Base-by-base conservation (phyloP, 2,329 filamentous ascomycete species). In the Sclerotinia subarctica region DNA sequence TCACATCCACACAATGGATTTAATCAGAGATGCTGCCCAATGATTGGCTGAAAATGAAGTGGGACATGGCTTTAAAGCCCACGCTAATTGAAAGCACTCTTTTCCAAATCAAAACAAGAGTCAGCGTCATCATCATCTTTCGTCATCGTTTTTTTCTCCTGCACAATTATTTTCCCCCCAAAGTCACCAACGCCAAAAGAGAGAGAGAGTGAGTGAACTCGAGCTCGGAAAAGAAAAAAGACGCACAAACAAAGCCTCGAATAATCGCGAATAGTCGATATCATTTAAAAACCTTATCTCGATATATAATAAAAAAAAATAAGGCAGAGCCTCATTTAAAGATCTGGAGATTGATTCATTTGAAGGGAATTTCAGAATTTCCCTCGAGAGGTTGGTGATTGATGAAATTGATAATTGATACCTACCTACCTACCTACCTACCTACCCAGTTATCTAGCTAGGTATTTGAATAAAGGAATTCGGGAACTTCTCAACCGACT, bases 91-190 rank as follows among this genome's bases (percentile, higher is more conserved):
- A 7, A 56, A 3, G 53, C 19, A n/a, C 26, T 2, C 35, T 38
- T 10, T 21, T 29, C 10, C 24, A 59, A 59, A 59, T 59, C 35
- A 59, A 59, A 59, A 46, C 24, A 60, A 35, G 26, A 29, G 13
- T 57, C 53, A n/a, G n/a, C 29, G n/a, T 35, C 53, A 56, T 38
- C 53, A 56, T 38, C 53, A 56, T 56, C 44, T 62, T 62, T 62
- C 58, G 58, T 62, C 58, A 62, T 62, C 58, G 58, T 15, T 49
- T 38, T 49, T 19, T 24, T 13, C 19, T n/a, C 32, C 53, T 38
- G 7, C 21, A n/a, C 47, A n/a, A n/a, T 49, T 49, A n/a, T 49
- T 49, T n/a, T 21, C 8, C 17, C 13, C 2, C 3, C 26, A 35
- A n/a, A 35, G 53, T 57, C 54, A 57, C 54, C 1, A 42, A 19